Evolutionary conservation across 495 filamentous ascomycete species (phyloP), one percentile per base, ranked within the genome.

Genomic region (Trichoderma erinaceum): DNA sequence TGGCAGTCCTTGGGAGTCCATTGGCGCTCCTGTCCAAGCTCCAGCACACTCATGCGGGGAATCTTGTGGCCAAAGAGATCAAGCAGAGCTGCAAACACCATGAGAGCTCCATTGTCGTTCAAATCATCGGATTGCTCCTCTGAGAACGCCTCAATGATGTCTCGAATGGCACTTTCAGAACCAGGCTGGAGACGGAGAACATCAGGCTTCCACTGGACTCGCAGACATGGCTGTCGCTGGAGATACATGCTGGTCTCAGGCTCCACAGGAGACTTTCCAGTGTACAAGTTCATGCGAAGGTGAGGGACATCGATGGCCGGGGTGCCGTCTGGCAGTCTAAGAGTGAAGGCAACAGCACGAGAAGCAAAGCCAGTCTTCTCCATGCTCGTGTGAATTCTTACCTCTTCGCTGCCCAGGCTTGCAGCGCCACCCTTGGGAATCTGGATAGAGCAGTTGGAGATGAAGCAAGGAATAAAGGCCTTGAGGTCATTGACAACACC

Each of bases 191-290:
- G 32, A 8, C 67, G 69, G 10, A 69, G n/a, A 11, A 77, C 69
- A 35, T 77, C 77, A 4, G 78, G 78, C 68, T 78, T 78, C 78
- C 78, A 80, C n/a, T 52, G n/a, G 2, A 75, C 66, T 2, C 73
- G 64, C 0, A 76, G 41, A 32, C 63, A 64, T 0, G 78, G 76
- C 21, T 79, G 69, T 1, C 75, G 71, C 35, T 71, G 56, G 23
- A 27, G 13, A 41, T 64, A 61, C 23, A 52, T 25, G 41, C 21
- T 67, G 41, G 48, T 58, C 66, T 52, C 15, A 13, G 29, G 23
- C 61, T 44, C 64, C 38, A 38, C 63, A 41, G 63, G 21, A 21
- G 27, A 32, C 66, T 67, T 70, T 15, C 67, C 70, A 0, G 66
- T 68, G 48, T 73, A 71, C n/a, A 56, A 16, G 1, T 68, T 66